Evolutionary conservation across 1,284 basidiomycete genomes (phyloP).

Genomic region (Rhodotorula sp.): DNA sequence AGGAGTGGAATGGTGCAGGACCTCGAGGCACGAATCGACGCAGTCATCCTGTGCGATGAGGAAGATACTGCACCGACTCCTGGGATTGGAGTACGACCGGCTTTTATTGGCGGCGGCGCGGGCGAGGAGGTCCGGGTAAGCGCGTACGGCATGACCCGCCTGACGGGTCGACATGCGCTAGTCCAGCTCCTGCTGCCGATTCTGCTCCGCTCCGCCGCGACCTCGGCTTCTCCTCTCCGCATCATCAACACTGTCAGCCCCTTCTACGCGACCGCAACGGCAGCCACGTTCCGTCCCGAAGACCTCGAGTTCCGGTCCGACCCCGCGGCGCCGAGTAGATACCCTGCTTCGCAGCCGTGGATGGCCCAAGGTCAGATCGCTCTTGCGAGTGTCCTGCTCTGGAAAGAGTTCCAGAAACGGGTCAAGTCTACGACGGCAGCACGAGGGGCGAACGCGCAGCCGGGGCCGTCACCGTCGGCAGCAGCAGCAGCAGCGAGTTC

Average conservation of each 20-base stretch:
- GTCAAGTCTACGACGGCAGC: slow-evolving; percentile 8
- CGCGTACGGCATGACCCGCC: slow-evolving; percentile 12
- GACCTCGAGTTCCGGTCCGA: slow-evolving; percentile 10
- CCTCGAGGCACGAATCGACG: slow-evolving; percentile 39
- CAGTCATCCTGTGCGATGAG: slow-evolving; percentile 40
- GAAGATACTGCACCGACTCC: slow-evolving; percentile 9
- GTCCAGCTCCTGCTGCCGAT: slow-evolving; percentile 36
- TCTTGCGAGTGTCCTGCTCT: slow-evolving; percentile 23
- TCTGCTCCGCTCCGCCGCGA: slow-evolving; percentile 33
- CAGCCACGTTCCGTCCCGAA: slow-evolving; percentile 3
- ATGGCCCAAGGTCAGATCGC: slow-evolving; percentile 22
- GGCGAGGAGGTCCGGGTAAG: slow-evolving; percentile 4
- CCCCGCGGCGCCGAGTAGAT: not conserved
- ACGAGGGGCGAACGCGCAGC: not conserved
- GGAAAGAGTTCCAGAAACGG: slow-evolving; percentile 28
- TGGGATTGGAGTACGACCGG: not conserved
- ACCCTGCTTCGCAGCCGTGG: slow-evolving; percentile 4
- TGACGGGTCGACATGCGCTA: slow-evolving; percentile 31
- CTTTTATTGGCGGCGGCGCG: not conserved
- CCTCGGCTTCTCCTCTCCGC: slow-evolving; percentile 27
- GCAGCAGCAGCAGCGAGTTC: not conserved
- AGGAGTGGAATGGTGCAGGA: slow-evolving; percentile 39
- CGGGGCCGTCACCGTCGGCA: not conserved
- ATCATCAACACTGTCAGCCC: slow-evolving; percentile 38
- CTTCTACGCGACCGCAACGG: slow-evolving; percentile 33